Evolutionary conservation across 441 rosid genomes (phyloP).

Genomic region (Corymbia citriodora): DNA sequence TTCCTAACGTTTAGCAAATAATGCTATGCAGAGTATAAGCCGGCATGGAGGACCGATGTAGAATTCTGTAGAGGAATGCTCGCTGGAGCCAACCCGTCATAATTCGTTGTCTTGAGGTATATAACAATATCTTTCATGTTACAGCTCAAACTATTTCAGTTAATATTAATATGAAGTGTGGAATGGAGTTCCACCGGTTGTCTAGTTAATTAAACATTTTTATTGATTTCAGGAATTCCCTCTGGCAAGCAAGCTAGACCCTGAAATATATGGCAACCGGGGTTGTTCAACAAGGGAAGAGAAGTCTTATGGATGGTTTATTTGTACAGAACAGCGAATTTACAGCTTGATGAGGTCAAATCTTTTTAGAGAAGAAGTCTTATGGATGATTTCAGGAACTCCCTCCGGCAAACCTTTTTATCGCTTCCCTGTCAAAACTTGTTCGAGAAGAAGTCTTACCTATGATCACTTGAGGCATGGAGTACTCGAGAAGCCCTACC

Average conservation of each 20-base stretch:
- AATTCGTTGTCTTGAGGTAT: conserved; percentile 56
- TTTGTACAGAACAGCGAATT: no score
- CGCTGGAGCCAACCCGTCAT: conserved; percentile 60
- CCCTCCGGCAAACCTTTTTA: no score
- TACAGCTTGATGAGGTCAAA: no score
- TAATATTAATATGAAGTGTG: neutral
- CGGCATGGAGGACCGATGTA: conserved; percentile 84
- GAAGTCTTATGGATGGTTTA: no score
- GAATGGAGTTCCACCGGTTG: neutral
- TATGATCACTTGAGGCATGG: neutral
- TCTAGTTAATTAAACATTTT: neutral
- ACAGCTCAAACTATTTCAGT: neutral
- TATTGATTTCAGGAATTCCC: conserved; percentile 53
- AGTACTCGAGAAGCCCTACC: neutral
- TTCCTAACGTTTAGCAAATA: conserved; percentile 7
- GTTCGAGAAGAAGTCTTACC: neutral
- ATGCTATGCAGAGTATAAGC: conserved; percentile 28
- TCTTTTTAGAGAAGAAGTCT: no score
- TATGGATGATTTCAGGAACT: no score
- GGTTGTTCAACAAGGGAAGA: conserved; percentile 45
- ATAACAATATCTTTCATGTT: neutral
- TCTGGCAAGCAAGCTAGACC: conserved; percentile 52
- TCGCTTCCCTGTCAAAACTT: no score
- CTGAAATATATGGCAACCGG: conserved; percentile 43
- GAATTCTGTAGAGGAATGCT: conserved; percentile 84